Evolutionary conservation across 2,329 filamentous ascomycete genomes (phyloP).

Genomic region (Colletotrichum navitas): DNA sequence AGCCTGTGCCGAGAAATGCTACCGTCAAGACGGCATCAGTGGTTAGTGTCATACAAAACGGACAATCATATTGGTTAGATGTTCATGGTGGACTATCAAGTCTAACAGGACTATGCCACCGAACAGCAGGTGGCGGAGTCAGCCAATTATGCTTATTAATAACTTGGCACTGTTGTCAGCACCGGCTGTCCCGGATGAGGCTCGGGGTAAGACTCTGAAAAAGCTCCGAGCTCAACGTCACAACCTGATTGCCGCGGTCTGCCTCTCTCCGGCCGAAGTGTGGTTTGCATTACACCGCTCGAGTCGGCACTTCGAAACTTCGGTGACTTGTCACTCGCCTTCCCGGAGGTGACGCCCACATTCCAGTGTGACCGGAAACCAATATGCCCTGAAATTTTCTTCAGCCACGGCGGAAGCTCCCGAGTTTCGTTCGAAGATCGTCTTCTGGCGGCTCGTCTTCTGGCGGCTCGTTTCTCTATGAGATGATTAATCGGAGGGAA

Average conservation of each 20-base stretch:
- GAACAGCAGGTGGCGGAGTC: conserved; percentile 19
- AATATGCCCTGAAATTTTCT: conserved; percentile 4
- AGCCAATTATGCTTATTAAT: background rate
- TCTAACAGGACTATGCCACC: conserved; percentile 17
- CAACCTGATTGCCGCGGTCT: conserved; percentile 23
- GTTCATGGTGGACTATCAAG: background rate
- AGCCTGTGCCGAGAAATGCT: background rate
- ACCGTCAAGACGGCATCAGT: too few species aligned
- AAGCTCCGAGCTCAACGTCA: conserved; percentile 25
- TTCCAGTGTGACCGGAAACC: conserved; percentile 3
- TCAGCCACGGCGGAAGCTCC: background rate
- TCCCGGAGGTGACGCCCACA: background rate
- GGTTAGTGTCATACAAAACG: too few species aligned
- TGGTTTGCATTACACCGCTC: background rate
- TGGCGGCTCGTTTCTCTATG: conserved; percentile 25
- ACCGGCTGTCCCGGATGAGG: conserved; percentile 17
- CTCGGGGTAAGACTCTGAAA: conserved; percentile 1
- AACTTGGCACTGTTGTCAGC: background rate
- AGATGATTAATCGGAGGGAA: conserved; percentile 43
- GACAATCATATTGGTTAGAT: too few species aligned
- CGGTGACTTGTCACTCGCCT: background rate
- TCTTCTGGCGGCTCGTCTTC: too few species aligned
- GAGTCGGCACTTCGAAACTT: conserved; percentile 14
- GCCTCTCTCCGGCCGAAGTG: conserved; percentile 13
- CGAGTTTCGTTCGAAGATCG: background rate